Evolutionary conservation across 148 eudicot genomes (phyloP).

Genomic region (Beta vulgaris): DNA sequence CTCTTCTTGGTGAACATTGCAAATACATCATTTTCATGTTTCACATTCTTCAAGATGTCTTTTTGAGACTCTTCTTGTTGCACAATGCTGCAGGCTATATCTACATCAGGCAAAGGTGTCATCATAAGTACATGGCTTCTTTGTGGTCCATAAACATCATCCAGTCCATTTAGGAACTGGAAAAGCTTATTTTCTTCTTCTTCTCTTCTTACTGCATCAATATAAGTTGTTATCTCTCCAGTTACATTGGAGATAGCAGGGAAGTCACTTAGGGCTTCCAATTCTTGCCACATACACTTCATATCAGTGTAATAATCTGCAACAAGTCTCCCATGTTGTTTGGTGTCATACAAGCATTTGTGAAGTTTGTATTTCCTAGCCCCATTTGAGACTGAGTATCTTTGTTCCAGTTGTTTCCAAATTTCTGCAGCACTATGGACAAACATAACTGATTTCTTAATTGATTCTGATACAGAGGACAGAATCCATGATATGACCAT

Average conservation of each 20-base stretch:
- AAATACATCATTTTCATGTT: neutral
- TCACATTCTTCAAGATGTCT: neutral
- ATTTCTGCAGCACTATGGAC: neutral
- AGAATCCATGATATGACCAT: neutral
- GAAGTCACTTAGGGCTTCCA: neutral
- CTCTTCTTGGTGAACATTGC: neutral
- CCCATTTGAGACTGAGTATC: neutral
- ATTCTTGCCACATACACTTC: neutral
- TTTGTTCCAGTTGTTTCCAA: neutral
- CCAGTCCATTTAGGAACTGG: conserved; percentile 10
- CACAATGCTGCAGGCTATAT: neutral
- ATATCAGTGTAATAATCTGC: neutral
- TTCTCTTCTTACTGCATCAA: neutral
- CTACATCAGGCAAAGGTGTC: neutral
- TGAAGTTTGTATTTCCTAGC: neutral
- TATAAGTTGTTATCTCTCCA: neutral
- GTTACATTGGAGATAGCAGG: neutral
- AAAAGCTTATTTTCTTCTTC: neutral
- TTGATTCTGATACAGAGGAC: neutral
- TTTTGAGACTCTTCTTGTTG: neutral
- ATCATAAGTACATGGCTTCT: neutral
- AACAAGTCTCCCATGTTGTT: neutral
- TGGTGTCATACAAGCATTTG: neutral
- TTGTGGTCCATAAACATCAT: too few relatives aligned
- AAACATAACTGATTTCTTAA: neutral